phyloP scores from a whole-genome alignment of 306 rosid species.

The Cotoneaster glaucophyllus region DNA sequence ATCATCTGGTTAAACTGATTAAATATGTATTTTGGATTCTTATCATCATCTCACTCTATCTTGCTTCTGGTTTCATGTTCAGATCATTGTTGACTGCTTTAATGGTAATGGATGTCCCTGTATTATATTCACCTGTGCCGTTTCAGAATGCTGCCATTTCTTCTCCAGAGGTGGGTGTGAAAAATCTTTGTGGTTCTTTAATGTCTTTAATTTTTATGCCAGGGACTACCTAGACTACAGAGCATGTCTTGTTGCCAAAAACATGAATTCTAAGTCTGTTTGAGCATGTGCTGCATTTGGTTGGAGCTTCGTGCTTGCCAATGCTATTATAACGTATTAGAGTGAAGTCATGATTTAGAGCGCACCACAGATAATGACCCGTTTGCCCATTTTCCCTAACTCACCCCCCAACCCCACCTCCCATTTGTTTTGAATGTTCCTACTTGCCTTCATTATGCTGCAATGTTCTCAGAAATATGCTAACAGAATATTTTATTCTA shows the following conservation, averaged over 20 bases:
- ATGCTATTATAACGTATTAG: background rate
- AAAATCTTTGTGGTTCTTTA: background rate
- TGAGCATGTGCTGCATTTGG: background rate
- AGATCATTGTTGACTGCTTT: constrained; percentile 70
- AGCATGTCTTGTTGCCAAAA: background rate
- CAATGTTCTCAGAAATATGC: background rate
- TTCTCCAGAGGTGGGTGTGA: constrained; percentile 63
- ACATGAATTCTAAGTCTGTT: background rate
- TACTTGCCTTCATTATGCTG: background rate
- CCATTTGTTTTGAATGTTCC: background rate
- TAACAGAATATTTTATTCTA: background rate
- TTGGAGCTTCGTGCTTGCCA: background rate
- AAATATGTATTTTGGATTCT: constrained; percentile 5
- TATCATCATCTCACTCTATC: constrained; percentile 15
- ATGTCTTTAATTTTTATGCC: background rate
- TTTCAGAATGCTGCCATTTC: constrained; percentile 79
- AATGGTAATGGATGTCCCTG: constrained; percentile 73
- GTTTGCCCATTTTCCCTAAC: background rate
- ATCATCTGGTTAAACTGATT: constrained; percentile 2
- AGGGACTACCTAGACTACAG: background rate
- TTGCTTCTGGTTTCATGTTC: constrained; percentile 20
- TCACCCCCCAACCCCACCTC: background rate
- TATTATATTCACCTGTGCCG: constrained; percentile 72
- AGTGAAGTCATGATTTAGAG: background rate
- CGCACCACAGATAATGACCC: background rate